These are phyloP conservation scores for Fusarium odoratissimum DNA, from an alignment of 2,329 filamentous ascomycete species.

Conservation along the genomic window DNA sequence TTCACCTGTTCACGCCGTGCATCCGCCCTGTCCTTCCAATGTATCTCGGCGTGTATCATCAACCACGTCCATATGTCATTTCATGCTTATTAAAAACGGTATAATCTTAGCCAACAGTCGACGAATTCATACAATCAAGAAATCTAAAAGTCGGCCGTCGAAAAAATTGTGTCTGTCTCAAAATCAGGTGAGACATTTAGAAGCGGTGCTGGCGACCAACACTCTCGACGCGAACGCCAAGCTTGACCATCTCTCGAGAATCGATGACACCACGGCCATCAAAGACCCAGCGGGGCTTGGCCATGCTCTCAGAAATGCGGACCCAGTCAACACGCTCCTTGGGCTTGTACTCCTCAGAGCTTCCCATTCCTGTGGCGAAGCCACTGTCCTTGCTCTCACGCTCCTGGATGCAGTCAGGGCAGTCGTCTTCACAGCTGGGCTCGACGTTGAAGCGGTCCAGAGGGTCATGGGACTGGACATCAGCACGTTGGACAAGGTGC, in stretches of 20 bases:
- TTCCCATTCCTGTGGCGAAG: constrained; percentile 57
- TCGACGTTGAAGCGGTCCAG: constrained; percentile 58
- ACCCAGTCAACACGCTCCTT: constrained; percentile 65
- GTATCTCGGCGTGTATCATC: constrained; percentile 41
- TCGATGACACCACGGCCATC: constrained; percentile 67
- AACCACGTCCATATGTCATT: constrained; percentile 44
- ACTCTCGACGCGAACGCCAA: constrained; percentile 65
- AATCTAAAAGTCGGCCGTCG: constrained; percentile 38
- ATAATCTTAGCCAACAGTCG: constrained; percentile 43
- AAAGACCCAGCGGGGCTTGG: constrained; percentile 66
- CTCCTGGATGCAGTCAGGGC: constrained; percentile 63
- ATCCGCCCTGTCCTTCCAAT: constrained; percentile 29
- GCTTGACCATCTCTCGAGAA: constrained; percentile 58
- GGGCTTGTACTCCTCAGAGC: constrained; percentile 57
- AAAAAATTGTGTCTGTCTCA: constrained; percentile 20
- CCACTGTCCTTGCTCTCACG: constrained; percentile 53
- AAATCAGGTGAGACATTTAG: constrained; percentile 37
- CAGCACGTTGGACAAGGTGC: constrained; percentile 53
- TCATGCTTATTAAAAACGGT: constrained; percentile 50
- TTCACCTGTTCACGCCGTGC: constrained; percentile 35
- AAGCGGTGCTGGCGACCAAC: constrained; percentile 62
- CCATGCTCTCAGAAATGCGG: constrained; percentile 61
- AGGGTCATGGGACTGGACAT: constrained; percentile 54
- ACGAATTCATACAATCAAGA: constrained; percentile 45
- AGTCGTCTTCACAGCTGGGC: constrained; percentile 58